phyloP scores from a whole-genome alignment of 2,329 filamentous ascomycete species.

The Shiraia bambusicola region DNA sequence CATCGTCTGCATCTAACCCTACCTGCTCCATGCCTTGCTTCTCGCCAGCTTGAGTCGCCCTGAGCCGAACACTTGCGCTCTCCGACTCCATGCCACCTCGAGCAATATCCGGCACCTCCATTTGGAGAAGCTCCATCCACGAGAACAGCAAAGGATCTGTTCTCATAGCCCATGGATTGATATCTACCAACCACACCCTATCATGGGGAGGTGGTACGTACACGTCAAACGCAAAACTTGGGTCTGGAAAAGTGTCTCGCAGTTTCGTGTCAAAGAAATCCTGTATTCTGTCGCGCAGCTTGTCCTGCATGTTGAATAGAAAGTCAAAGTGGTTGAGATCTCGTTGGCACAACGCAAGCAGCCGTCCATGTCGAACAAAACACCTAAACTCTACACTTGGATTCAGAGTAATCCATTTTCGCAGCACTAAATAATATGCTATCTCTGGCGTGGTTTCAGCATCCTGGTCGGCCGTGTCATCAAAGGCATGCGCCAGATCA shows the following conservation, averaged over 20 bases:
- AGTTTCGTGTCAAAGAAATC: constrained; percentile 76
- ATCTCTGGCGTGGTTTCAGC: constrained; percentile 49
- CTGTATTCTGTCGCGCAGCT: constrained; percentile 68
- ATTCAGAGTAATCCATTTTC: constrained; percentile 85
- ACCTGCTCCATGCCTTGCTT: neutral
- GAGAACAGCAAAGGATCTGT: constrained; percentile 89
- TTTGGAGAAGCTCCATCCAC: constrained; percentile 81
- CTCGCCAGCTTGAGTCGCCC: constrained; percentile 9
- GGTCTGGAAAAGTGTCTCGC: constrained; percentile 77
- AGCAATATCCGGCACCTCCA: constrained; percentile 57
- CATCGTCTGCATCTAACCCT: constrained; percentile 6
- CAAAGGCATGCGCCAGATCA: constrained; percentile 90
- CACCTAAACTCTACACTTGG: constrained; percentile 92
- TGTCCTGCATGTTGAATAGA: constrained; percentile 65
- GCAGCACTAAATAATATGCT: constrained; percentile 77
- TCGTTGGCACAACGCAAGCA: constrained; percentile 83
- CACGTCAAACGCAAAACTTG: constrained; percentile 85
- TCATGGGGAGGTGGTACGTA: constrained; percentile 79
- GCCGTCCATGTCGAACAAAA: constrained; percentile 79
- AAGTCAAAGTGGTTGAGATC: constrained; percentile 92
- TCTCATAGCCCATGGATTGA: constrained; percentile 89
- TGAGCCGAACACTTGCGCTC: constrained; percentile 35
- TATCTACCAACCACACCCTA: constrained; percentile 82
- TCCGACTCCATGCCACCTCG: neutral
- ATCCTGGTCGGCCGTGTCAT: constrained; percentile 59